A percentile compares a stretch with the other conserved stretches of the same genome.
Conservation (phyloP, 805 yeast genomes). For the Sungouiella blattae region DNA sequence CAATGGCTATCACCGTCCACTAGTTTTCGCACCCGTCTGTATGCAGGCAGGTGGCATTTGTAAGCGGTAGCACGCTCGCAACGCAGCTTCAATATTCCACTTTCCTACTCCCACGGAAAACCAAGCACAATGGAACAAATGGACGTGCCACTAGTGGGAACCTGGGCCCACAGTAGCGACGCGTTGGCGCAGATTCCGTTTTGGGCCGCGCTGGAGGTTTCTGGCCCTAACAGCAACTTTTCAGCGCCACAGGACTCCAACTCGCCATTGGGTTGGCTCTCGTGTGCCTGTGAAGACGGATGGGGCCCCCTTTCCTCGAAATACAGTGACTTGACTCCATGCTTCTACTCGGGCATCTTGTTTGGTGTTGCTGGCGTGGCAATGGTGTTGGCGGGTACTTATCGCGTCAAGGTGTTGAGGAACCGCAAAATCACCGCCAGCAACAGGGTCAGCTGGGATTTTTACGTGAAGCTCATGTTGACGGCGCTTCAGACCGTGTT, state of each 20-base stretch:
- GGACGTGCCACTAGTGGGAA: slow-evolving; percentile 11
- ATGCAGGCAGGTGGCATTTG: no score
- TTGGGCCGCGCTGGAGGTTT: slow-evolving; percentile 4
- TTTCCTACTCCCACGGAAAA: no score
- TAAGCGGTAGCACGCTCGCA: no score
- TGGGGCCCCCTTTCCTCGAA: slow-evolving; percentile 37
- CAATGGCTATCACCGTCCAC: no score
- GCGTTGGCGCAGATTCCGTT: slow-evolving; percentile 11
- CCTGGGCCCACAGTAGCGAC: slow-evolving; percentile 10
- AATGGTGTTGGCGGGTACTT: slow-evolving; percentile 42
- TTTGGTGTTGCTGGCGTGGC: slow-evolving; percentile 39
- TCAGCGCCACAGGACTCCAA: background rate
- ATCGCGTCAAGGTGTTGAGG: slow-evolving; percentile 33
- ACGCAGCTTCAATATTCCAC: no score
- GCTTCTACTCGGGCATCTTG: slow-evolving; percentile 54
- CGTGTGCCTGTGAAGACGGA: slow-evolving; percentile 43
- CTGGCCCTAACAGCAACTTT: background rate
- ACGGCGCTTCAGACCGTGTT: slow-evolving; percentile 37
- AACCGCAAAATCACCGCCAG: slow-evolving; percentile 25
- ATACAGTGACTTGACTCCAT: slow-evolving; percentile 56
- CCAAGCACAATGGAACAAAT: slow-evolving; percentile 12
- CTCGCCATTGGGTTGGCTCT: slow-evolving; percentile 20
- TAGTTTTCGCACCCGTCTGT: no score
- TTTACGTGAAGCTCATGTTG: slow-evolving; percentile 40
- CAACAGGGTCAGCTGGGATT: slow-evolving; percentile 35